A percentile compares a stretch with the other conserved stretches of the same genome.
These are phyloP conservation scores for Pogostemon cablin DNA, from an alignment of 257 asterid species.

Conservation along the genomic window DNA sequence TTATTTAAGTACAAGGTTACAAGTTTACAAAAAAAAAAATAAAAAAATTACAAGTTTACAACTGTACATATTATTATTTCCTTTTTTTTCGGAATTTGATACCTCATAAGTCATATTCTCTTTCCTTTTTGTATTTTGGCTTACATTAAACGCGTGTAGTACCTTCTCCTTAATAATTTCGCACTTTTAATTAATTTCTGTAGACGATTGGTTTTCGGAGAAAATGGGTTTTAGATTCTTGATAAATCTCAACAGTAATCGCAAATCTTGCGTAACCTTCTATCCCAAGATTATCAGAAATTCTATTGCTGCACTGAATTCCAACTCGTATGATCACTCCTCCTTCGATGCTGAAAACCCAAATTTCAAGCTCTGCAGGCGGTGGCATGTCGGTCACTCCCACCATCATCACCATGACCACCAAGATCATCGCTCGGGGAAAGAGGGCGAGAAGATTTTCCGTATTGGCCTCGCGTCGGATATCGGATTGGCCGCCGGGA, in stretches of 20 bases:
- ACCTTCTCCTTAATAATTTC: background rate
- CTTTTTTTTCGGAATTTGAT: too few species aligned
- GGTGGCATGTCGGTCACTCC: constrained; percentile 87
- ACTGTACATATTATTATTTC: too few species aligned
- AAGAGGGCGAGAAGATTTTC: constrained; percentile 85
- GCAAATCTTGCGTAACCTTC: constrained; percentile 35
- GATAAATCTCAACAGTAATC: constrained; percentile 44
- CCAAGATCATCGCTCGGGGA: constrained; percentile 49
- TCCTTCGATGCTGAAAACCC: constrained; percentile 44
- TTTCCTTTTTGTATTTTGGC: constrained; percentile 2
- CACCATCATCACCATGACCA: constrained; percentile 47
- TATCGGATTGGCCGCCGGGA: constrained; percentile 80
- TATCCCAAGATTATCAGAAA: constrained; percentile 19
- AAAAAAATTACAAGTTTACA: background rate
- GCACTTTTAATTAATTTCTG: constrained; percentile 16
- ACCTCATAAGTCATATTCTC: too few species aligned
- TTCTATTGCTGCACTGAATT: constrained; percentile 33
- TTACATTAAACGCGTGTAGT: constrained; percentile 28
- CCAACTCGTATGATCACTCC: constrained; percentile 29
- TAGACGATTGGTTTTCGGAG: background rate
- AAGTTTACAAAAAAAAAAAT: background rate
- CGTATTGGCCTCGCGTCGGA: constrained; percentile 93
- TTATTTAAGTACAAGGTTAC: background rate
- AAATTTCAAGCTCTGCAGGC: constrained; percentile 48
- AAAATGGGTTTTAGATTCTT: constrained; percentile 61